Percentiles rank a stretch among this genome's conserved stretches.
Evolutionary conservation across 2,329 filamentous ascomycete genomes (phyloP).

Genomic region (Leptodontidium sp.): DNA sequence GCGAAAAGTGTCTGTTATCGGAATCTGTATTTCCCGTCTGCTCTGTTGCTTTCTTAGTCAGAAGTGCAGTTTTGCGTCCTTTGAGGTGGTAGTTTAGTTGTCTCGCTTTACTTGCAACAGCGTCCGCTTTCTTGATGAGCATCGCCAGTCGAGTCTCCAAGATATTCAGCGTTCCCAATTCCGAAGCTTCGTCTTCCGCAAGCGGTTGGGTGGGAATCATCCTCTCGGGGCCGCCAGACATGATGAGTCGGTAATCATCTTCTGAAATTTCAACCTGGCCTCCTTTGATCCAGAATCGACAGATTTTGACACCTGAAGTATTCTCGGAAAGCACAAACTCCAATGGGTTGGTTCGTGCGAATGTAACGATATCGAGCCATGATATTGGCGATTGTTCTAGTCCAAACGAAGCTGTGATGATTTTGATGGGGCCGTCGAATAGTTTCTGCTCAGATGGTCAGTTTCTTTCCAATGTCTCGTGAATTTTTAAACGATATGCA

Average conservation of each 20-base stretch:
- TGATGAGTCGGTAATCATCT: constrained; percentile 86
- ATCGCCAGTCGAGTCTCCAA: constrained; percentile 79
- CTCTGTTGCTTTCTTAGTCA: constrained; percentile 62
- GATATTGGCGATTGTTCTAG: constrained; percentile 70
- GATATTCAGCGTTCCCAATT: constrained; percentile 84
- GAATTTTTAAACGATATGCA: background rate
- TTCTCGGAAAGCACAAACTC: constrained; percentile 78
- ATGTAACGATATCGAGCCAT: constrained; percentile 88
- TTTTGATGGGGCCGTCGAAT: constrained; percentile 79
- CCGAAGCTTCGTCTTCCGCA: constrained; percentile 85
- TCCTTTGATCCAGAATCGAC: constrained; percentile 84
- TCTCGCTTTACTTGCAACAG: constrained; percentile 73
- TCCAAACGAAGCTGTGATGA: constrained; percentile 55
- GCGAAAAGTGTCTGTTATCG: constrained; percentile 34
- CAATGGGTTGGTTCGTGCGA: constrained; percentile 79
- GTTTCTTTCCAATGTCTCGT: background rate
- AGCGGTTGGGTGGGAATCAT: constrained; percentile 83
- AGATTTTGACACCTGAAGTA: constrained; percentile 74
- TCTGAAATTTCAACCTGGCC: constrained; percentile 85
- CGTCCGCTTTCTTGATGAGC: constrained; percentile 83
- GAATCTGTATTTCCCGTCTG: constrained; percentile 37
- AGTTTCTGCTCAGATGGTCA: constrained; percentile 55
- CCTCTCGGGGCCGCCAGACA: constrained; percentile 82
- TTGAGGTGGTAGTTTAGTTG: constrained; percentile 84
- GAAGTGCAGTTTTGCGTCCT: constrained; percentile 76